phyloP scores from a whole-genome alignment of 2,329 filamentous ascomycete species.

The Fonsecaea multimorphosa region DNA sequence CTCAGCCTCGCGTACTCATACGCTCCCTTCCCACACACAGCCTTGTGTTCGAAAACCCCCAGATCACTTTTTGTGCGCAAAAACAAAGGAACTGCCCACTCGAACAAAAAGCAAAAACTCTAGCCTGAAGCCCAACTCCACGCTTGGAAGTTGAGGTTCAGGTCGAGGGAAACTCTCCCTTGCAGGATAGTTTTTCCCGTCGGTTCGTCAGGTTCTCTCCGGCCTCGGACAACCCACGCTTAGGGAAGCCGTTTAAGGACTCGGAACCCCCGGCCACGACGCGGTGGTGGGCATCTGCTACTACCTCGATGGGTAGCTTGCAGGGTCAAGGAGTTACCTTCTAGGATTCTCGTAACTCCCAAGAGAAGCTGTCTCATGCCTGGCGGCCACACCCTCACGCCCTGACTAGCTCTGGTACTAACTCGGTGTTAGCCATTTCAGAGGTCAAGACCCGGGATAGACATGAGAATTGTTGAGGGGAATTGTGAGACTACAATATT shows the following conservation, averaged over 20 bases:
- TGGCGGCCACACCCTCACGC: slow-evolving; percentile 2
- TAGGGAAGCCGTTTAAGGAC: not conserved
- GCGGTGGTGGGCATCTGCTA: too few species aligned
- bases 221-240: not conserved
- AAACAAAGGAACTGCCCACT: not conserved
- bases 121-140: not conserved
- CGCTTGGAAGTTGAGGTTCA: not conserved
- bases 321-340: not conserved
- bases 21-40: too few species aligned
- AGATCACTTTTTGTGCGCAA: not conserved
- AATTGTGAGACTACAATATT: slow-evolving; percentile 7
- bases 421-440: not conserved
- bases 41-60: slow-evolving; percentile 15
- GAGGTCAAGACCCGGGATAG: not conserved
- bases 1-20: slow-evolving; percentile 8
- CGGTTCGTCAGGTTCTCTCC: not conserved
- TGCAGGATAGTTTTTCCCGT: not conserved
- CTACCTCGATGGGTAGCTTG: not conserved
- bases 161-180: not conserved
- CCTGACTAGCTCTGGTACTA: not conserved
- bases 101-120: slow-evolving; percentile 7
- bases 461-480: slow-evolving; percentile 13
- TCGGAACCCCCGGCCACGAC: slow-evolving; percentile 1
- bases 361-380: not conserved
- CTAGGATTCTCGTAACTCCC: not conserved